Evolutionary conservation across 2,329 filamentous ascomycete genomes (phyloP).

Genomic region (Furcasterigmium furcatum): DNA sequence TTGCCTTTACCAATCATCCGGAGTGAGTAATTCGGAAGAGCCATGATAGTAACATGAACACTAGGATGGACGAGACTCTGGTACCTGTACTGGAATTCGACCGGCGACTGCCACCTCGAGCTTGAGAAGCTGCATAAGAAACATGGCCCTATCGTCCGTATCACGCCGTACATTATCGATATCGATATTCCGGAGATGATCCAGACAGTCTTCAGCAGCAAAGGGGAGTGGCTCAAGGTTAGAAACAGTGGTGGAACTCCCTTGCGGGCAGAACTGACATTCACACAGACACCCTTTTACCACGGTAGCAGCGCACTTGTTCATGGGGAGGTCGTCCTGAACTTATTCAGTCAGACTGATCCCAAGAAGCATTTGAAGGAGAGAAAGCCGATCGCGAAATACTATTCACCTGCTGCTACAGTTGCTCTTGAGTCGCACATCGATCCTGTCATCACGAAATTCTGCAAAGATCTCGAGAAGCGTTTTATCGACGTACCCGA

Average conservation of each 20-base stretch:
- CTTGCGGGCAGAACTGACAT: not conserved
- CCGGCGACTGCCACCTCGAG: slow-evolving; percentile 21
- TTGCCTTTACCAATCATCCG: not conserved
- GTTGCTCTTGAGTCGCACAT: slow-evolving; percentile 20
- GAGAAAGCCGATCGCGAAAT: slow-evolving; percentile 19
- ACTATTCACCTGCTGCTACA: slow-evolving; percentile 18
- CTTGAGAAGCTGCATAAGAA: slow-evolving; percentile 29
- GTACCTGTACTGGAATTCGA: slow-evolving; percentile 25
- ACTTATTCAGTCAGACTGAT: slow-evolving; percentile 20
- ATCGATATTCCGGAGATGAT: slow-evolving; percentile 32
- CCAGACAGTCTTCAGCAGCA: slow-evolving; percentile 29
- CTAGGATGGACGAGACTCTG: slow-evolving; percentile 29
- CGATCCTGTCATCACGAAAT: slow-evolving; percentile 22
- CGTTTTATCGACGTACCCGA: slow-evolving; percentile 23
- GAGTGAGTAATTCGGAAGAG: no score
- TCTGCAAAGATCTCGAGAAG: slow-evolving; percentile 26
- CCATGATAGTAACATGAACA: no score
- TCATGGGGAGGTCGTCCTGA: slow-evolving; percentile 18
- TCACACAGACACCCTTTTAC: slow-evolving; percentile 18
- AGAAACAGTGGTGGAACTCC: not conserved
- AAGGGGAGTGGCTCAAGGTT: slow-evolving; percentile 25
- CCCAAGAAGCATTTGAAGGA: slow-evolving; percentile 15
- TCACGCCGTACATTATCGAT: slow-evolving; percentile 34
- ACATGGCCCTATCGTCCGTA: slow-evolving; percentile 35
- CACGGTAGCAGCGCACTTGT: slow-evolving; percentile 19